phyloP scores from a whole-genome alignment of 768 basidiomycete species.

The Hydnum rufescens region DNA sequence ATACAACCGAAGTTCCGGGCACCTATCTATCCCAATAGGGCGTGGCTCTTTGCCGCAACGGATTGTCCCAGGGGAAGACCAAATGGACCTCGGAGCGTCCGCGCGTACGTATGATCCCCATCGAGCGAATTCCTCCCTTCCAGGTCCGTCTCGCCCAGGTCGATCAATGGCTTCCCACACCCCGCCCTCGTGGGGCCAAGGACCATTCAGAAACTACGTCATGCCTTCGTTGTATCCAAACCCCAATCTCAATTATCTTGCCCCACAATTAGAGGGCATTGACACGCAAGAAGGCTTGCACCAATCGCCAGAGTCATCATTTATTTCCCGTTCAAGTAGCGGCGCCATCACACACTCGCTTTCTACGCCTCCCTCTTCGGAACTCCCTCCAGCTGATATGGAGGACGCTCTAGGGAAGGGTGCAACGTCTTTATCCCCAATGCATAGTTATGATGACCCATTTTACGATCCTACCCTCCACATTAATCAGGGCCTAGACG shows the following conservation, averaged over 20 bases:
- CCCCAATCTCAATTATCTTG: background rate
- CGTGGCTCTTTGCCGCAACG: too few relatives aligned
- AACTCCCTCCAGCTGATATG: background rate
- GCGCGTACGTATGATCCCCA: constrained; percentile 2
- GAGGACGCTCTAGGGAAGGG: background rate
- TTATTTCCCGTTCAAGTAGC: constrained; percentile 20
- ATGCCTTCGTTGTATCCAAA: background rate
- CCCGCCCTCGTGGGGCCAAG: too few relatives aligned
- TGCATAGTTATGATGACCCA: too few relatives aligned
- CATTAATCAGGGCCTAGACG: background rate
- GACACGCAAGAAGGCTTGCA: background rate
- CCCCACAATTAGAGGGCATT: constrained; percentile 3
- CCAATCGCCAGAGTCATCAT: constrained; percentile 1
- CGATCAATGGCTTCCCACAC: background rate
- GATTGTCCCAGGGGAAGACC: too few relatives aligned
- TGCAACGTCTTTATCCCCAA: too few relatives aligned
- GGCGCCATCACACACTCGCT: constrained; percentile 24
- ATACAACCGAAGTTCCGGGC: background rate
- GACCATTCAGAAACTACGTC: too few relatives aligned
- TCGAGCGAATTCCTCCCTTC: background rate
- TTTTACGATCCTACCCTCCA: background rate
- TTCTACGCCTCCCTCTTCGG: constrained; percentile 20
- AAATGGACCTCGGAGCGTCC: background rate
- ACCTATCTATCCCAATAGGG: background rate
- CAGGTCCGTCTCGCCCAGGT: background rate